Conservation (phyloP, 1,284 basidiomycete species). For the Leccinum cinnamomeum region DNA sequence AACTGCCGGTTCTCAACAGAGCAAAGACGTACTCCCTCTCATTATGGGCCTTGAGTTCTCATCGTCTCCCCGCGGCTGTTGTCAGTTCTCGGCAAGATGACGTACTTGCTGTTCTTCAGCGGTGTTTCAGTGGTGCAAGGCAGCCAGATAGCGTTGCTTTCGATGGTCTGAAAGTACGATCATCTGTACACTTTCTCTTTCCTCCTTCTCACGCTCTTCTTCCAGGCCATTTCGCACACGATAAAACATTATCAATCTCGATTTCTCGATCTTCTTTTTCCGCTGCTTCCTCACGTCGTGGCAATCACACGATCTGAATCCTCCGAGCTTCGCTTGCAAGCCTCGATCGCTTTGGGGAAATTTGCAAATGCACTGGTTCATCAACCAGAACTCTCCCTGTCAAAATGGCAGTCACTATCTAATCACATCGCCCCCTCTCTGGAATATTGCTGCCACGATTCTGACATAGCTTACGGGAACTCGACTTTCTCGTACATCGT, state of each 20-base stretch:
- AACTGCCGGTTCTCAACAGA: conserved; percentile 42
- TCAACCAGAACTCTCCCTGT: conserved; percentile 11
- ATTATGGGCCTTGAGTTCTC: conserved; percentile 48
- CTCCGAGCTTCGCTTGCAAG: conserved; percentile 37
- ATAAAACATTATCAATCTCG: conserved; percentile 33
- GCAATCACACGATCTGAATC: conserved; percentile 36
- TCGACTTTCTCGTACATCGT: conserved; percentile 21
- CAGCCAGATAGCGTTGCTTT: conserved; percentile 11
- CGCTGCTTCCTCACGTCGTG: conserved; percentile 42
- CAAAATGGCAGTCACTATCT: conserved; percentile 17
- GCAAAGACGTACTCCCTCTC: conserved; percentile 48
- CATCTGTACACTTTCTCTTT: neutral
- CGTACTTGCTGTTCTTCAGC: conserved; percentile 36
- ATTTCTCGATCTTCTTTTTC: conserved; percentile 36
- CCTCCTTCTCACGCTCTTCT: conserved; percentile 5
- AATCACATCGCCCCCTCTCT: conserved; percentile 32
- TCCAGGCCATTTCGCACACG: conserved; percentile 44
- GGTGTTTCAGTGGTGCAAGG: conserved; percentile 29
- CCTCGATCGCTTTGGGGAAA: conserved; percentile 42
- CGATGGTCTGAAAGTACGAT: conserved; percentile 47
- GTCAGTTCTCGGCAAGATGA: conserved; percentile 33
- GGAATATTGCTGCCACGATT: conserved; percentile 23
- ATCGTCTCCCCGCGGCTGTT: conserved; percentile 44
- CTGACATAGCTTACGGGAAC: neutral
- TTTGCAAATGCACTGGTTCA: conserved; percentile 37